Percentiles rank a stretch among this genome's conserved stretches.
Conservation (phyloP, 2,329 filamentous ascomycete genomes). For the Ophiostoma quercus region DNA sequence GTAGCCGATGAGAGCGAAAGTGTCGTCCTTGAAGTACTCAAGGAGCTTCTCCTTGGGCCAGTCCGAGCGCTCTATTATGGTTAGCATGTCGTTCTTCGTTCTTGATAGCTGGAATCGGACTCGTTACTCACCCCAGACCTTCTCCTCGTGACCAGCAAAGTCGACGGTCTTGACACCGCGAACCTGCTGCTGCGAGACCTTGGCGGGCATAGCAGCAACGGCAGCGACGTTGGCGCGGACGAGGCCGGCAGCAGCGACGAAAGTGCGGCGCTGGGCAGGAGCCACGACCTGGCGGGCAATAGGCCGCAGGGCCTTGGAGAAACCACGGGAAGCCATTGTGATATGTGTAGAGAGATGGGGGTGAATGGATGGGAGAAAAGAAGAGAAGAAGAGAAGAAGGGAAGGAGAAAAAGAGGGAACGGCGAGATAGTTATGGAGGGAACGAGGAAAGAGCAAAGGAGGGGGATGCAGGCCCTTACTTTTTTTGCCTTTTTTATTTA, state of each 20-base stretch:
- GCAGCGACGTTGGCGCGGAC: constrained; percentile 51
- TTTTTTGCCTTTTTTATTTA: constrained; percentile 1
- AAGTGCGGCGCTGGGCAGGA: constrained; percentile 58
- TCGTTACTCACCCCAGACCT: constrained; percentile 72
- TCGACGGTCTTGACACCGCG: constrained; percentile 98
- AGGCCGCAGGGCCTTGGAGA: constrained; percentile 63
- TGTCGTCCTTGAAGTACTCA: constrained; percentile 99
- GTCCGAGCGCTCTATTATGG: constrained; percentile 76
- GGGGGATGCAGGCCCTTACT: constrained; percentile 17
- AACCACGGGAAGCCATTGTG: constrained; percentile 72
- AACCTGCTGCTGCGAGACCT: constrained; percentile 53
- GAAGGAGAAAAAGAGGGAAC: constrained; percentile 3
- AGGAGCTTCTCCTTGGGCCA: constrained; percentile 98
- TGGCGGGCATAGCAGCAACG: constrained; percentile 32
- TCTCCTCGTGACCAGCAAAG: constrained; percentile 93
- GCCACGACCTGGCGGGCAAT: constrained; percentile 59
- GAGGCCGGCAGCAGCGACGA: constrained; percentile 55
- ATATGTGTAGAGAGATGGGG: constrained; percentile 15
- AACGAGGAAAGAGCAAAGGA: constrained; percentile 10
- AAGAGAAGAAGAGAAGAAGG: constrained; percentile 9
- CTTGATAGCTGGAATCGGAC: not conserved
- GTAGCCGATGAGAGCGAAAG: constrained; percentile 97
- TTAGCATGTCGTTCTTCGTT: not conserved
- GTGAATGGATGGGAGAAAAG: constrained; percentile 4
- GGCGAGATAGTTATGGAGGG: constrained; percentile 14